Evolutionary conservation across 257 asterid genomes (phyloP).

Genomic region (Lavandula angustifolia): DNA sequence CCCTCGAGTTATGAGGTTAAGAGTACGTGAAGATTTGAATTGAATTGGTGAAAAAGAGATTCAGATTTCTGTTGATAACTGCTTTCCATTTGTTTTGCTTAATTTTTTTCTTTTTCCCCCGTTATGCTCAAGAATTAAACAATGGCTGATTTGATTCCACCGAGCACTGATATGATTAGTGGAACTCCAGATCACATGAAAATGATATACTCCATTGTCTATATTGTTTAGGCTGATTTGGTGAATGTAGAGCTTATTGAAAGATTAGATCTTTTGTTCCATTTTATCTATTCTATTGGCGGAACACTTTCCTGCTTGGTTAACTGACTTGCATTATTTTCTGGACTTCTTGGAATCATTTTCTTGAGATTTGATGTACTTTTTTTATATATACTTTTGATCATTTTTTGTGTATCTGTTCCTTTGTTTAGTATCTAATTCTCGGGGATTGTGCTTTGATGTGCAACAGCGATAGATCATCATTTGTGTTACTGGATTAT

Average conservation of each 20-base stretch:
- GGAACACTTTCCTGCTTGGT: slow-evolving; percentile 1
- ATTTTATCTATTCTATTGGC: slow-evolving; percentile 13
- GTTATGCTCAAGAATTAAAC: slow-evolving; percentile 9
- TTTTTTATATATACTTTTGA: not conserved
- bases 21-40: slow-evolving; percentile 6
- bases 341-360: slow-evolving; percentile 3
- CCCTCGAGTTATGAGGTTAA: not conserved
- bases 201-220: slow-evolving; percentile 8
- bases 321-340: slow-evolving; percentile 7
- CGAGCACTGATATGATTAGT: slow-evolving; percentile 14
- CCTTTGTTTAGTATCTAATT: not conserved
- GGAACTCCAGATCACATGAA: slow-evolving; percentile 28
- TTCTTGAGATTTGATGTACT: slow-evolving; percentile 19
- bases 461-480: not conserved
- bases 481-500: too few relatives aligned
- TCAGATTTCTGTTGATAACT: not conserved
- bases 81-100: slow-evolving; percentile 18
- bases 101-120: not conserved
- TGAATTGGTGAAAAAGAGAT: not conserved
- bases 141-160: slow-evolving; percentile 32
- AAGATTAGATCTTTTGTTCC: slow-evolving; percentile 22
- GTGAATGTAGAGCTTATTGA: slow-evolving; percentile 21
- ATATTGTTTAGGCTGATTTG: slow-evolving; percentile 20
- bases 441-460: slow-evolving; percentile 24
- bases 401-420: slow-evolving; percentile 29